Percentiles rank a stretch among this genome's conserved stretches.
These are phyloP conservation scores for Dysphania ambrosioides DNA, from an alignment of 148 eudicot species.

Conservation along the genomic window DNA sequence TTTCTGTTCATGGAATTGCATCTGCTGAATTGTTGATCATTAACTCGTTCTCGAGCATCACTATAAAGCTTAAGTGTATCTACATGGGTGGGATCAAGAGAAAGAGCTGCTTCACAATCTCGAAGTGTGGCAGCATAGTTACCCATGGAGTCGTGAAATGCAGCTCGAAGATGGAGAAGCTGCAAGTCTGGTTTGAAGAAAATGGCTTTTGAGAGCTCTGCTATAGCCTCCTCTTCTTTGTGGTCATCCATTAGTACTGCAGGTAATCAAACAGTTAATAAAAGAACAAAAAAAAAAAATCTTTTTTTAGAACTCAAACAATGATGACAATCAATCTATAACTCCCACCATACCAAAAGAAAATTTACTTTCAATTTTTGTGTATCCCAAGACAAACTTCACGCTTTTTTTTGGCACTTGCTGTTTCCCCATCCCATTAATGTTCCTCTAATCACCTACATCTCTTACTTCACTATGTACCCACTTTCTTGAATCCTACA, in stretches of 20 bases:
- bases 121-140: slow-evolving; percentile 37
- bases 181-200: slow-evolving; percentile 66
- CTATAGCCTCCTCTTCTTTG: slow-evolving; percentile 63
- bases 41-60: slow-evolving; percentile 36
- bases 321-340: neutral
- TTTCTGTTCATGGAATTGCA: slow-evolving; percentile 13
- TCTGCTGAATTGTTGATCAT: slow-evolving; percentile 22
- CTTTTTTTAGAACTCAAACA: neutral
- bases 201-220: slow-evolving; percentile 58
- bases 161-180: slow-evolving; percentile 69
- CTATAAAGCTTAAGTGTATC: slow-evolving; percentile 57
- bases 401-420: no score
- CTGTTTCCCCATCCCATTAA: neutral
- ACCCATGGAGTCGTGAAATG: slow-evolving; percentile 65
- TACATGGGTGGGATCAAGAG: slow-evolving; percentile 49
- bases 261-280: slow-evolving; percentile 17
- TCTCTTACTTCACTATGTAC: neutral
- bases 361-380: neutral
- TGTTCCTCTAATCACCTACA: neutral
- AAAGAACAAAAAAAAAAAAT: neutral
- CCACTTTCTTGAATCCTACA: neutral
- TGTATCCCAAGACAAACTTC: no score
- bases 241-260: slow-evolving; percentile 75
- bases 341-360: neutral
- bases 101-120: slow-evolving; percentile 72